phyloP scores from a whole-genome alignment of 768 basidiomycete genomes.

The Boletus rubescentipes region DNA sequence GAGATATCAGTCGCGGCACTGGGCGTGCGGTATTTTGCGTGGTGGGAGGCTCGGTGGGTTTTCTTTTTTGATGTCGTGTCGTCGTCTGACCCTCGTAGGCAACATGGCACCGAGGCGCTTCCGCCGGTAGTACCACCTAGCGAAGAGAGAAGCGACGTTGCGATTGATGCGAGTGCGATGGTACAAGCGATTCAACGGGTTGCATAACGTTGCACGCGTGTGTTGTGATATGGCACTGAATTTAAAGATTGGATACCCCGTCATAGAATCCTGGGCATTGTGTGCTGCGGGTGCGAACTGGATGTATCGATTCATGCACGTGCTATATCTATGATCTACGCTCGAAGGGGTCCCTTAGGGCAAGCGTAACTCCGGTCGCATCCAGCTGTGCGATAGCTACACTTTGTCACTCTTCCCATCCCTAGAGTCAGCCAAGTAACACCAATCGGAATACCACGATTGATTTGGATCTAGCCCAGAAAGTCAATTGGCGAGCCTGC shows the following conservation, averaged over 20 bases:
- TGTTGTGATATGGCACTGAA: not conserved
- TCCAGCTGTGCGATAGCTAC: no score
- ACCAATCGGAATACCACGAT: no score
- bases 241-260: not conserved
- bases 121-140: not conserved
- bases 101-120: not conserved
- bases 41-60: slow-evolving; percentile 1
- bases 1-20: not conserved
- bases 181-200: not conserved
- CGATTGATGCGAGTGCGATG: not conserved
- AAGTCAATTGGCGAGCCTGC: no score
- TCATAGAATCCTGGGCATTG: not conserved
- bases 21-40: not conserved
- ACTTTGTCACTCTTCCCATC: no score
- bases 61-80: not conserved
- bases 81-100: not conserved
- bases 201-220: not conserved
- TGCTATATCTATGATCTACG: no score
- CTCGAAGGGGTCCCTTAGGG: no score
- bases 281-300: not conserved
- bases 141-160: not conserved
- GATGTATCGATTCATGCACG: not conserved
- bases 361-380: no score
- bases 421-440: no score
- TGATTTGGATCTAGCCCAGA: no score